Evolutionary conservation across 495 filamentous ascomycete genomes (phyloP), one percentile per base, ranked within the genome.

Genomic region (Podospora comata): DNA sequence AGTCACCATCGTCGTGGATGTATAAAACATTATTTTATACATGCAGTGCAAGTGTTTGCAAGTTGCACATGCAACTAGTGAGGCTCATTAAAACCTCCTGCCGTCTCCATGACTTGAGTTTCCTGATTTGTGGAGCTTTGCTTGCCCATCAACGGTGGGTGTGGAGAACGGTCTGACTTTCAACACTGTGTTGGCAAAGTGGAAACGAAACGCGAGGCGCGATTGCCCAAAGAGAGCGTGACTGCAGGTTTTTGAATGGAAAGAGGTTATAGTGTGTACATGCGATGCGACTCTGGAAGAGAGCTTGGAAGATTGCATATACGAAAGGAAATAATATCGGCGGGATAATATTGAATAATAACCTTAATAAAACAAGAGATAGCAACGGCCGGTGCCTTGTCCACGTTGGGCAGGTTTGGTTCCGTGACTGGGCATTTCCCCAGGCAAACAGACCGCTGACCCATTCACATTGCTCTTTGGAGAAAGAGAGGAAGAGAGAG

Each of bases 361-460:
- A 23, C 27, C 18, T 34, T 20, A 19, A 63, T 39, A n/a, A 63
- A 44, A 48, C 19, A 63, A 48, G 16, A 18, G 23, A 18, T 32
- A 20, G 28, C 30, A 30, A 20, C 32, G 32, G 7, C 61, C 30
- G 61, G 30, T 48, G 28, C n/a, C 61, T 63, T 63, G 34, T 44
- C 61, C 32, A 32, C 30, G 34, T 63, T 63, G 61, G 61, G 61
- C 61, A 63, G 61, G 61, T 44, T 44, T 63, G 30, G 18, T 63
- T n/a, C 32, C 61, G 28, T 63, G 7, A 16, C 34, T 39, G 34
- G 34, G 34, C 34, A 39, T 39, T 39, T 62, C 60, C 60, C 60
- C 28, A 63, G 32, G 23, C 32, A 19, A 39, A 48, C 2, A 11
- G 39, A 16, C 39, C 39, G 39, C 39, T 48, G 39, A 48, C 39